These are phyloP conservation scores for Insectozyma bohioensis DNA, from an alignment of 1,139 yeast species.

Conservation along the genomic window DNA sequence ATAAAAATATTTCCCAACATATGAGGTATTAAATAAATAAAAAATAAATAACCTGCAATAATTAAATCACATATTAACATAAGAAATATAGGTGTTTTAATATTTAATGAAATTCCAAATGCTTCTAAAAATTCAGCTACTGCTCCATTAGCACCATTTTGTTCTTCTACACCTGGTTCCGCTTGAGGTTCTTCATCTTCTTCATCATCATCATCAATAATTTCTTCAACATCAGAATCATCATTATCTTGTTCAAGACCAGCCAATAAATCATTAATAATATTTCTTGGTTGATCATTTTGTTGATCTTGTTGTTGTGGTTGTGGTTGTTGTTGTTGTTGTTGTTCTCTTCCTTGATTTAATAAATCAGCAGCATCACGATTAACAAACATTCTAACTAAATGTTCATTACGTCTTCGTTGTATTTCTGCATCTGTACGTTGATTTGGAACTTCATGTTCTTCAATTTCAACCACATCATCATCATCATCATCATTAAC, in stretches of 20 bases:
- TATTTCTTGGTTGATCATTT: constrained; percentile 3
- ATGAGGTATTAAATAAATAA: constrained; percentile 57
- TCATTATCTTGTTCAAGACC: constrained; percentile 2
- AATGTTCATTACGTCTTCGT: not conserved
- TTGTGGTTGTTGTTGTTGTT: constrained; percentile 1
- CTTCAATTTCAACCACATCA: not conserved
- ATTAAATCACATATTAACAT: constrained; percentile 42
- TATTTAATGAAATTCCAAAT: constrained; percentile 36
- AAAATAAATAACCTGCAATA: constrained; percentile 41
- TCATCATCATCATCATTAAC: constrained; percentile 8
- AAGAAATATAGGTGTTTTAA: constrained; percentile 37
- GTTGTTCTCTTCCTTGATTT: not conserved
- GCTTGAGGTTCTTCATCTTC: constrained; percentile 9
- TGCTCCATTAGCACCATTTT: constrained; percentile 17
- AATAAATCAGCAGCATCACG: not conserved
- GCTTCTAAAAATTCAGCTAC: constrained; percentile 32
- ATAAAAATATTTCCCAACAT: constrained; percentile 41
- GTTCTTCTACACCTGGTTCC: constrained; percentile 6
- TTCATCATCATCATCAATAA: constrained; percentile 9
- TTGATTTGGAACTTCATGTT: not conserved
- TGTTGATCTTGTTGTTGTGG: too few species aligned
- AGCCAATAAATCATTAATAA: constrained; percentile 5
- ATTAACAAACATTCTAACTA: not conserved
- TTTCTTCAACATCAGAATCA: constrained; percentile 8
- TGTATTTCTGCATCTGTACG: not conserved